A percentile compares a stretch with the other conserved stretches of the same genome.
Conservation (phyloP, 176 grass and related monocot species). For the Eremochloa ophiuroides region DNA sequence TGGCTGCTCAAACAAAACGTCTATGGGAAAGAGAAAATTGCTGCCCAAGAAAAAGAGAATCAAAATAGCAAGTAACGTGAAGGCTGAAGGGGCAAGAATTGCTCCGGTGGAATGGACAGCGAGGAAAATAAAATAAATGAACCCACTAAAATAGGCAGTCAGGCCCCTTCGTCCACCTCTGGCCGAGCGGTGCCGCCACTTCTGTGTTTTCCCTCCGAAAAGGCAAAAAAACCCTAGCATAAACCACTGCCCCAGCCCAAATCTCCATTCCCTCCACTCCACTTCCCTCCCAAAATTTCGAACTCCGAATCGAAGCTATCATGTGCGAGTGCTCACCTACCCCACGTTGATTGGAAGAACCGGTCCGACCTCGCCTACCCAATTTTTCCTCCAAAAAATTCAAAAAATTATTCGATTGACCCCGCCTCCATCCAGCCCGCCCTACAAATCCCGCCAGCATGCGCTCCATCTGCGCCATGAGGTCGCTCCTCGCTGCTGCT, state of each 20-base stretch:
- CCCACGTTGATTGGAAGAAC: not conserved
- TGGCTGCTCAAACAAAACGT: too few species aligned
- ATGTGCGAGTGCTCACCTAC: not conserved
- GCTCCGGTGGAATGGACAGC: not conserved
- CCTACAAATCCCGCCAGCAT: slow-evolving; percentile 38
- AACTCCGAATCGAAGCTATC: not conserved
- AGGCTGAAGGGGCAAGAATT: too few species aligned
- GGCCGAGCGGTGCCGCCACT: not conserved
- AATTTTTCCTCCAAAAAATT: not conserved
- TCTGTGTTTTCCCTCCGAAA: not conserved
- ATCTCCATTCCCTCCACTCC: slow-evolving; percentile 1
- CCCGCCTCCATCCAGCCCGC: not conserved
- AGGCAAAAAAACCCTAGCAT: slow-evolving; percentile 35
- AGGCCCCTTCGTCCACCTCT: not conserved
- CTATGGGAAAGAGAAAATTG: not conserved
- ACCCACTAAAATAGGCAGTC: not conserved
- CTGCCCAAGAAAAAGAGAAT: not conserved
- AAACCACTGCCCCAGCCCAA: not conserved
- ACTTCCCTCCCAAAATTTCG: not conserved
- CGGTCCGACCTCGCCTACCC: not conserved
- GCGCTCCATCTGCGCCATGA: slow-evolving; percentile 61
- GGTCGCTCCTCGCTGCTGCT: slow-evolving; percentile 47
- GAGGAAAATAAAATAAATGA: not conserved
- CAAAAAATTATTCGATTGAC: not conserved
- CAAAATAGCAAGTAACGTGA: not conserved